Evolutionary conservation across 2,329 filamentous ascomycete genomes (phyloP).

Genomic region (Phialophora tarda): DNA sequence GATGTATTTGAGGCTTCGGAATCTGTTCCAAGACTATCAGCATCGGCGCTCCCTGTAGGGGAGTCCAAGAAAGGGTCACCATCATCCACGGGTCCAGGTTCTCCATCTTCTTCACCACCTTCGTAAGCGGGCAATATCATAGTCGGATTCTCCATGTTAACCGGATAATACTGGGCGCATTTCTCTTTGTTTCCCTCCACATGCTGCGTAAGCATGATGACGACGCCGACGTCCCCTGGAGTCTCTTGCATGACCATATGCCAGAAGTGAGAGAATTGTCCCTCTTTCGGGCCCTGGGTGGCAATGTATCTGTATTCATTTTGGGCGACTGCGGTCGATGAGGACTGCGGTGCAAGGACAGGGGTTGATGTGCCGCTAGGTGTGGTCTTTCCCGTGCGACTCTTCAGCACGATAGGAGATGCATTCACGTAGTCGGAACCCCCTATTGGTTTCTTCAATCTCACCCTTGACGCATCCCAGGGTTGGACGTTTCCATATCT

Average conservation of each 20-base stretch:
- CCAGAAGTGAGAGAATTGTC: conserved; percentile 83
- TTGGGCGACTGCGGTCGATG: background rate
- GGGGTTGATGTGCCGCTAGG: conserved; percentile 47
- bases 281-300: conserved; percentile 78
- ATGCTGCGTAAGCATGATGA: conserved; percentile 94
- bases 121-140: conserved; percentile 46
- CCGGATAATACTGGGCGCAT: conserved; percentile 87
- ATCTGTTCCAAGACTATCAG: conserved; percentile 37
- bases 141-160: conserved; percentile 58
- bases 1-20: conserved; percentile 14
- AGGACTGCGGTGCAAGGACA: conserved; percentile 4
- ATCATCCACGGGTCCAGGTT: conserved; percentile 66
- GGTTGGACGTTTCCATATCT: conserved; percentile 90
- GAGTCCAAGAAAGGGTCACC: conserved; percentile 40
- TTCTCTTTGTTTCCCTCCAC: conserved; percentile 79
- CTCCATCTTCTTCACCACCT: conserved; percentile 62
- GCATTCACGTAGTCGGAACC: conserved; percentile 82
- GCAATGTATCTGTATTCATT: conserved; percentile 74
- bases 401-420: conserved; percentile 69
- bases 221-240: conserved; percentile 70
- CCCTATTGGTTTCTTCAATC: conserved; percentile 75
- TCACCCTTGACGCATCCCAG: conserved; percentile 84
- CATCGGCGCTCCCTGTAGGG: conserved; percentile 35
- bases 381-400: conserved; percentile 51
- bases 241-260: conserved; percentile 91